Percentiles rank a stretch among this genome's conserved stretches.
These are phyloP conservation scores for Canna indica DNA, from an alignment of 176 grass and related monocot species.

Conservation along the genomic window DNA sequence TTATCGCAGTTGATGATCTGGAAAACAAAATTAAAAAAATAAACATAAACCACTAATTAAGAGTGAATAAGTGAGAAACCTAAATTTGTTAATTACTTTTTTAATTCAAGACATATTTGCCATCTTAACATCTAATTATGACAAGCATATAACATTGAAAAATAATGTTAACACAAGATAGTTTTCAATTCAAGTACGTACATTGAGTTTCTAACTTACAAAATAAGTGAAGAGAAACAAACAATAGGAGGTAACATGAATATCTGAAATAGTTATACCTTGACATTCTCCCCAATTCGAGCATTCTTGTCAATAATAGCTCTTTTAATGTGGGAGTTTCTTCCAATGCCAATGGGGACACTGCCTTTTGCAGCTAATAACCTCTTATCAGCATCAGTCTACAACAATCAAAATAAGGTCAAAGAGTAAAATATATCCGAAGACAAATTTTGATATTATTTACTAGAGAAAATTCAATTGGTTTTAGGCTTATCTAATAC, in stretches of 20 bases:
- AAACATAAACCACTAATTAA: neutral
- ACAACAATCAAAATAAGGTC: neutral
- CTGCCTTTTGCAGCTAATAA: conserved; percentile 50
- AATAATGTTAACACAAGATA: too few species aligned
- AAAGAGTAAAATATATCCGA: neutral
- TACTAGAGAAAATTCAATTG: conserved; percentile 1
- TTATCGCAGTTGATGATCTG: conserved; percentile 76
- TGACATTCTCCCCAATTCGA: conserved; percentile 90
- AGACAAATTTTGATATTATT: neutral
- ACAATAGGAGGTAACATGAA: neutral
- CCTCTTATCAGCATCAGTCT: conserved; percentile 80
- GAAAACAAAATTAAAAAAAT: conserved; percentile 5
- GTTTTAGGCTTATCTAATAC: conserved; percentile 23
- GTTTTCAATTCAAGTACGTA: too few species aligned
- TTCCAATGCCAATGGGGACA: conserved; percentile 89
- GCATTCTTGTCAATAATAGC: conserved; percentile 99
- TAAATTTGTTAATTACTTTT: too few species aligned
- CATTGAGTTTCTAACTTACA: too few species aligned
- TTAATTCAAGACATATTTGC: too few species aligned
- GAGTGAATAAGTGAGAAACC: too few species aligned
- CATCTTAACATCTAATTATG: too few species aligned
- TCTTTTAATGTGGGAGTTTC: conserved; percentile 73
- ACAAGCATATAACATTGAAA: too few species aligned
- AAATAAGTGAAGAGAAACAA: too few species aligned
- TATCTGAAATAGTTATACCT: conserved; percentile 28